Base-by-base conservation (phyloP, 495 filamentous ascomycete species). In the Tuber umbilicatum region DNA sequence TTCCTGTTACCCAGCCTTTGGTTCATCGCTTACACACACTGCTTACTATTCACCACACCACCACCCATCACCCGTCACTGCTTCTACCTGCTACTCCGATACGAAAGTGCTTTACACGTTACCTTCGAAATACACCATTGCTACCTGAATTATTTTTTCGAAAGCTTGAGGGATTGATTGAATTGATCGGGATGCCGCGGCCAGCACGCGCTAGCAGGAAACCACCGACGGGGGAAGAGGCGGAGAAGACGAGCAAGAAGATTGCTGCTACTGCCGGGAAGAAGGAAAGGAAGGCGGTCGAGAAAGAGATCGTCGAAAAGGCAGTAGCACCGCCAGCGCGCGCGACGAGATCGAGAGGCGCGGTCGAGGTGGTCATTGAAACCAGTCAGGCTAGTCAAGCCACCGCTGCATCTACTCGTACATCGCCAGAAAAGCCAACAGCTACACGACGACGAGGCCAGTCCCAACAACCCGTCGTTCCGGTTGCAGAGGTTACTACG, bases 41-140 rank as follows among this genome's bases (percentile, higher is more conserved):
- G 55, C 73, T 42, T 78, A 78, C 68, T 73, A n/a, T n/a, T n/a
- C n/a, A 47, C 27, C 70, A 76, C 6, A 74, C 75, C 31, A 75
- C 71, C 14, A 71, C 43, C 38, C 21, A 71, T 38, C 38, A 17
- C 70, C 50, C 42, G 21, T 31, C 42, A 64, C 43, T 16, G 37
- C 64, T 12, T 67, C 45, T 21, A 27, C 70, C 37, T 64, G 55
- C 55, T 64, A 27, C 55, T 31, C 27, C n/a, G n/a, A 31, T 27
- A 60, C 27, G 55, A 31, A 35, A 14, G 27, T 16, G 55, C 14
- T 64, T 64, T 64, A 64, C 27, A 64, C 55, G 55, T 17, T 64
- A 64, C 55, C 35, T 64, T 35, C n/a, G 31, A 35, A 64, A 17
- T 64, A 64, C 5, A 16, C 55, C 27, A 31, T 64, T 64, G 55